phyloP scores from a whole-genome alignment of 495 filamentous ascomycete genomes.

The Daldinia bambusicola region DNA sequence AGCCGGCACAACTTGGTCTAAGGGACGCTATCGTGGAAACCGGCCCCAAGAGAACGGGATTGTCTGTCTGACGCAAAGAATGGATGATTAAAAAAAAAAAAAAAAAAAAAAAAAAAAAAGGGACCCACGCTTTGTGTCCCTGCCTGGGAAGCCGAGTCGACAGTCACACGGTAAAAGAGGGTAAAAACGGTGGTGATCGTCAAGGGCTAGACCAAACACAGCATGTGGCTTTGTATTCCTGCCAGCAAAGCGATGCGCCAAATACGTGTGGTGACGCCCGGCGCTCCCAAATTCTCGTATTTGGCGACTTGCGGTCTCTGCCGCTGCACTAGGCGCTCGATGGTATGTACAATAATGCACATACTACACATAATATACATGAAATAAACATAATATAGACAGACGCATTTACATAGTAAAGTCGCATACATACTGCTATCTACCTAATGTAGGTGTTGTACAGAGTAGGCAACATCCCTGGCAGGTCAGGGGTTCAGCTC shows the following conservation, averaged over 20 bases:
- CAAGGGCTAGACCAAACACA: conserved; percentile 38
- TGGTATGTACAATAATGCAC: conserved; percentile 26
- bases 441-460: too few species aligned
- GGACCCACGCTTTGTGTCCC: conserved; percentile 24
- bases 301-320: conserved; percentile 23
- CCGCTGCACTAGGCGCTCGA: conserved; percentile 36
- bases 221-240: conserved; percentile 40
- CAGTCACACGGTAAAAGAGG: conserved; percentile 7
- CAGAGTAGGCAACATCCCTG: neutral
- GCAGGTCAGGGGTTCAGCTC: conserved; percentile 34
- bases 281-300: conserved; percentile 40
- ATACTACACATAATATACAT: conserved; percentile 1
- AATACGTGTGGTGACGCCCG: conserved; percentile 38
- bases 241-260: conserved; percentile 41
- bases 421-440: neutral
- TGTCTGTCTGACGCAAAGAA: conserved; percentile 41
- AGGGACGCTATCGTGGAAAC: conserved; percentile 19
- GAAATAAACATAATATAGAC: neutral
- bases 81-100: conserved; percentile 26
- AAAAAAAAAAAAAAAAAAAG: conserved; percentile 14
- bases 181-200: conserved; percentile 36
- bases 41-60: conserved; percentile 32
- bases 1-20: conserved; percentile 17
- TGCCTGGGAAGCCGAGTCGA: conserved; percentile 12
- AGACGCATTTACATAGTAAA: neutral